These are phyloP conservation scores for Hansenula lynferdii DNA, from an alignment of 1,139 yeast species.

Conservation along the genomic window DNA sequence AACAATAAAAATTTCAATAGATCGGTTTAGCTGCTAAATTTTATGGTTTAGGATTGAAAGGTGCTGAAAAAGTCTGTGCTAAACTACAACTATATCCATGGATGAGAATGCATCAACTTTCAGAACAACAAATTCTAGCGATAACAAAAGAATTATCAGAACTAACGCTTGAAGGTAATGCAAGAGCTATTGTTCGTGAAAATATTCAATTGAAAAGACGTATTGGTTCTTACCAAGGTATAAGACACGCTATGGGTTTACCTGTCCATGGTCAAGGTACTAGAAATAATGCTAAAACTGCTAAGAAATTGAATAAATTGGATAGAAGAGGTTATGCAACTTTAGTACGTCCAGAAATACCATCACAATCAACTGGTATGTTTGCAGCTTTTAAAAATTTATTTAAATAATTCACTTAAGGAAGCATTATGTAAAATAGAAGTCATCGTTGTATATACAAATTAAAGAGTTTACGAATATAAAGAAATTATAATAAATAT, in stretches of 20 bases:
- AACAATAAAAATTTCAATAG: slow-evolving; percentile 24
- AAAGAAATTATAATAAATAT: background rate
- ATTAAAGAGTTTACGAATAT: background rate
- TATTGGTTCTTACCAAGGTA: slow-evolving; percentile 84
- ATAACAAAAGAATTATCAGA: slow-evolving; percentile 84
- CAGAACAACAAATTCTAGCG: slow-evolving; percentile 83
- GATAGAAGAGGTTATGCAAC: slow-evolving; percentile 51
- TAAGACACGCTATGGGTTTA: slow-evolving; percentile 81
- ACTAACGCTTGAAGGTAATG: slow-evolving; percentile 80
- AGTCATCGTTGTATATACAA: background rate
- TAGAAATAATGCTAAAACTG: slow-evolving; percentile 85
- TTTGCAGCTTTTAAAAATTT: slow-evolving; percentile 2
- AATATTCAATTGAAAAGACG: slow-evolving; percentile 77
- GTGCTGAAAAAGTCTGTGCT: slow-evolving; percentile 80
- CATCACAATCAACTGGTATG: background rate
- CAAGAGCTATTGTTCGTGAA: slow-evolving; percentile 70
- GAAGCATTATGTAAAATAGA: background rate
- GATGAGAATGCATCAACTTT: slow-evolving; percentile 90
- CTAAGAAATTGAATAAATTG: slow-evolving; percentile 75
- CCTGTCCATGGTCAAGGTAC: slow-evolving; percentile 97
- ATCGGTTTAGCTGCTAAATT: slow-evolving; percentile 77
- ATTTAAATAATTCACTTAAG: background rate
- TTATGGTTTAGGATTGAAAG: slow-evolving; percentile 75
- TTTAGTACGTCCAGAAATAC: background rate
- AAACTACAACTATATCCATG: slow-evolving; percentile 86